A percentile compares a stretch with the other conserved stretches of the same genome.
These are phyloP conservation scores for Leishmania braziliensis DNA, from an alignment of 208 protist genomes.

Conservation along the genomic window DNA sequence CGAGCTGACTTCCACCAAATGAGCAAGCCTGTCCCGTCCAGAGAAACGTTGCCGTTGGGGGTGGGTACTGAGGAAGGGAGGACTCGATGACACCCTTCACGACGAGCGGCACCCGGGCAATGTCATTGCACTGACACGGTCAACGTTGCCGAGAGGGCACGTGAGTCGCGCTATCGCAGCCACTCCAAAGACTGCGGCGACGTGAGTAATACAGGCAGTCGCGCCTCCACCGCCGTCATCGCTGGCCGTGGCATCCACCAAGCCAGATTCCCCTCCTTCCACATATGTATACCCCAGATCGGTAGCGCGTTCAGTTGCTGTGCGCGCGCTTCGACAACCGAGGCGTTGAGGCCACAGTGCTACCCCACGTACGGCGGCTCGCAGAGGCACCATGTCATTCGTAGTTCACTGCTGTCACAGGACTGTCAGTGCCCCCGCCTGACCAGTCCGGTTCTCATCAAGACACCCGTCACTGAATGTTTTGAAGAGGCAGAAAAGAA, in stretches of 20 bases:
- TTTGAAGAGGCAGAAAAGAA: slow-evolving; percentile 64
- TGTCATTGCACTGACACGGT: background rate
- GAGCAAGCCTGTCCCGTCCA: background rate
- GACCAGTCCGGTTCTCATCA: slow-evolving; percentile 20
- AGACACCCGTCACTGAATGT: slow-evolving; percentile 13
- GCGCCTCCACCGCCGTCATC: slow-evolving; percentile 18
- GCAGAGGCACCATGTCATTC: slow-evolving; percentile 19
- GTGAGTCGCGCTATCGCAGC: background rate
- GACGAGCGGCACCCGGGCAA: slow-evolving; percentile 31
- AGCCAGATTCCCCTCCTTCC: slow-evolving; percentile 13
- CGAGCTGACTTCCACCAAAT: background rate
- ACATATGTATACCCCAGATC: background rate
- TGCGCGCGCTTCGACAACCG: slow-evolving; percentile 3
- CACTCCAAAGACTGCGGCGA: background rate
- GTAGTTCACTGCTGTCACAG: too few relatives aligned
- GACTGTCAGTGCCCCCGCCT: background rate
- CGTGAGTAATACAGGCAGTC: slow-evolving; percentile 12
- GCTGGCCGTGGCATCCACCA: slow-evolving; percentile 25
- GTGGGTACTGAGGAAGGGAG: slow-evolving; percentile 21
- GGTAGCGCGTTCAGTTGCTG: slow-evolving; percentile 5
- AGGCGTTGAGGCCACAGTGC: slow-evolving; percentile 29
- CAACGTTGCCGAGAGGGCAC: background rate
- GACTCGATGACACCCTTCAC: slow-evolving; percentile 35
- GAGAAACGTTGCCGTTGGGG: slow-evolving; percentile 2
- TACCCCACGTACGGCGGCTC: slow-evolving; percentile 41